Percentiles rank a stretch among this genome's conserved stretches.
phyloP scores from a whole-genome alignment of 176 grass and related monocot species.

The Zoysia pacifica region DNA sequence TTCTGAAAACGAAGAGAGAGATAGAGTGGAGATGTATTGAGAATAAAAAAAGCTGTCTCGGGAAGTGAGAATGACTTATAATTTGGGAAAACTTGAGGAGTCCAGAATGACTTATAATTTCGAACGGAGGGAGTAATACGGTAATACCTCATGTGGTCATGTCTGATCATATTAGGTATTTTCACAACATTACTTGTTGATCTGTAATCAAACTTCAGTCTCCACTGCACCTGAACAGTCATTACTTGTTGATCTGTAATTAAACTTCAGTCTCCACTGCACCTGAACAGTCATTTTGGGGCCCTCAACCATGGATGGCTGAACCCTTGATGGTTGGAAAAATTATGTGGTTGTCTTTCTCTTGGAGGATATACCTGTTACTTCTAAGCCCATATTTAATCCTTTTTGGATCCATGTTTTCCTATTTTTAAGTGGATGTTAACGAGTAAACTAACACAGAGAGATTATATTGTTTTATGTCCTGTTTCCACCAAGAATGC shows the following conservation, averaged over 20 bases:
- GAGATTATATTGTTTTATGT: not conserved
- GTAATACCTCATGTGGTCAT: not conserved
- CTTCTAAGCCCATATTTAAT: not conserved
- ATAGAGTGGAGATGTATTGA: too few species aligned
- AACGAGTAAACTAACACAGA: not conserved
- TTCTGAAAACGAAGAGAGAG: too few species aligned
- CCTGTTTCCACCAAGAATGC: conserved; percentile 9
- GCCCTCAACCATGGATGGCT: not conserved
- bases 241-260: not conserved
- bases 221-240: too few species aligned
- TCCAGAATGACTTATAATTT: too few species aligned
- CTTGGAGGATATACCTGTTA: not conserved
- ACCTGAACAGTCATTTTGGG: not conserved
- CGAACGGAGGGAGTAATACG: too few species aligned
- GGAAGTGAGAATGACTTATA: too few species aligned
- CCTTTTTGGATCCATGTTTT: not conserved
- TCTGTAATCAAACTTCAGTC: too few species aligned
- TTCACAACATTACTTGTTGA: not conserved
- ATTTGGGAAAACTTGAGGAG: too few species aligned
- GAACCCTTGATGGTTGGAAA: not conserved
- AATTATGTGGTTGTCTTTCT: conserved; percentile 9
- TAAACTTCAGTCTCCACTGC: not conserved
- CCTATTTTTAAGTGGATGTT: not conserved
- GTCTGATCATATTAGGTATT: not conserved
- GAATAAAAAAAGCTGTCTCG: too few species aligned